These are phyloP conservation scores for Tilletia caries DNA, from an alignment of 1,284 basidiomycete species.

Conservation along the genomic window DNA sequence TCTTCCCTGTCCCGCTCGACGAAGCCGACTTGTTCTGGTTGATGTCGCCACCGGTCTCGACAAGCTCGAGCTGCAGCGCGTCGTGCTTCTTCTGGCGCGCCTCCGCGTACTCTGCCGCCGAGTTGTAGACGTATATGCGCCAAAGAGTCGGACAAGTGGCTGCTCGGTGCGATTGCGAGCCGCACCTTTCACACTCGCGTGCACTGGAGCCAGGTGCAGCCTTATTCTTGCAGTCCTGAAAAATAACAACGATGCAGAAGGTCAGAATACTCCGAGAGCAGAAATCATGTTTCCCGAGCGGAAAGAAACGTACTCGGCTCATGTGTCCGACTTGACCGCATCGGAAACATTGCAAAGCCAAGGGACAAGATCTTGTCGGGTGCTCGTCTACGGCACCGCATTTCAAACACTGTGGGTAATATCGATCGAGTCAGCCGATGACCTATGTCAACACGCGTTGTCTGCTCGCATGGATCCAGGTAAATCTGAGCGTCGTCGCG, in stretches of 20 bases:
- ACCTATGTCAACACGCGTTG: too few relatives aligned
- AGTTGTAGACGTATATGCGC: constrained; percentile 77
- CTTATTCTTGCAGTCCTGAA: constrained; percentile 66
- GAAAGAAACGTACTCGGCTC: constrained; percentile 57
- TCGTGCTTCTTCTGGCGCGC: constrained; percentile 17
- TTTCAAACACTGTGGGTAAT: constrained; percentile 67
- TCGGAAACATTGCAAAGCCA: constrained; percentile 73
- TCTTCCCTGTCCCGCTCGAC: constrained; percentile 17
- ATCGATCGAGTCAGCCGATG: too few relatives aligned
- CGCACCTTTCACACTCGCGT: constrained; percentile 72
- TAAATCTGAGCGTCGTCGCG: too few relatives aligned
- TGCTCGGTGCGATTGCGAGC: constrained; percentile 65
- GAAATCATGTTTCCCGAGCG: neutral
- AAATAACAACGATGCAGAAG: neutral
- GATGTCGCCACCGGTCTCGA: constrained; percentile 5
- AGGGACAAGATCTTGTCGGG: constrained; percentile 74
- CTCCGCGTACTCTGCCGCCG: constrained; percentile 60
- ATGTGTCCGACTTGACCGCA: constrained; percentile 85
- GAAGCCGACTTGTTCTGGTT: too few relatives aligned
- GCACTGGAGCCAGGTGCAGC: constrained; percentile 35
- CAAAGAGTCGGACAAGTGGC: constrained; percentile 83
- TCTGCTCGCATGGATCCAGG: too few relatives aligned
- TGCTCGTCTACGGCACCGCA: constrained; percentile 85
- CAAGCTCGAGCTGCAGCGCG: constrained; percentile 16
- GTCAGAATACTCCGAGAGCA: neutral